Evolutionary conservation across 495 filamentous ascomycete species (phyloP).

Genomic region (Lichina pygmaea): DNA sequence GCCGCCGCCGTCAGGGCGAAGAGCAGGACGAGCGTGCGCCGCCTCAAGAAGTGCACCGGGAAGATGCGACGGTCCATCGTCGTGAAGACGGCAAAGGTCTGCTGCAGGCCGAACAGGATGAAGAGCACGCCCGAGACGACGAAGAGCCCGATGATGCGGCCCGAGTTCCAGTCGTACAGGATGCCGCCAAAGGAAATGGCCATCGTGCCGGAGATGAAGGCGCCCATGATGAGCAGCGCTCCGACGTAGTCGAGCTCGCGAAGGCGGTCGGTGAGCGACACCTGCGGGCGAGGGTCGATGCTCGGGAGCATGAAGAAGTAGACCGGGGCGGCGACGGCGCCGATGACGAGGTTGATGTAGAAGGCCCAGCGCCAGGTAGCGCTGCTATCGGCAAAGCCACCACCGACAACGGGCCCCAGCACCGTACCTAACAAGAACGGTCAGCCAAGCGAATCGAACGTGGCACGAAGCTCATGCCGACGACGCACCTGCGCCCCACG

Average conservation of each 20-base stretch:
- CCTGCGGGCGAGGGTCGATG: conserved; percentile 17
- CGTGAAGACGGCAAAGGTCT: conserved; percentile 23
- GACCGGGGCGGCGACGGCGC: conserved; percentile 23
- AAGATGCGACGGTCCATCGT: conserved; percentile 20
- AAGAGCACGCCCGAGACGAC: conserved; percentile 24
- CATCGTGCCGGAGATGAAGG: conserved; percentile 18
- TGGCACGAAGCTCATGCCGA: conserved; percentile 9
- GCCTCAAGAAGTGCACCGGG: conserved; percentile 22
- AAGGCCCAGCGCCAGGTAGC: conserved; percentile 40
- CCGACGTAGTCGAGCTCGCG: conserved; percentile 15
- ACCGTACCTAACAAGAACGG: conserved; percentile 5
- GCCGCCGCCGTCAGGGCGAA: conserved; percentile 14
- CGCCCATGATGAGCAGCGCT: conserved; percentile 12
- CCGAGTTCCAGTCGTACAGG: conserved; percentile 23
- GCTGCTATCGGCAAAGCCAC: conserved; percentile 24
- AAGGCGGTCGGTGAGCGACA: conserved; percentile 12
- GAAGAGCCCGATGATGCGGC: conserved; percentile 24
- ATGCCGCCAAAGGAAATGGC: conserved; percentile 28
- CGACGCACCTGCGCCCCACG: conserved; percentile 12
- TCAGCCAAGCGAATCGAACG: neutral
- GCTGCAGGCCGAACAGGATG: conserved; percentile 21
- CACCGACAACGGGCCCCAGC: conserved; percentile 34
- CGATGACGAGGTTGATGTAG: conserved; percentile 41
- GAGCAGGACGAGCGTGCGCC: conserved; percentile 18
- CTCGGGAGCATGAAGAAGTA: conserved; percentile 28